phyloP scores from a whole-genome alignment of 352 stramenopile genomes.

The Pythium biforme region DNA sequence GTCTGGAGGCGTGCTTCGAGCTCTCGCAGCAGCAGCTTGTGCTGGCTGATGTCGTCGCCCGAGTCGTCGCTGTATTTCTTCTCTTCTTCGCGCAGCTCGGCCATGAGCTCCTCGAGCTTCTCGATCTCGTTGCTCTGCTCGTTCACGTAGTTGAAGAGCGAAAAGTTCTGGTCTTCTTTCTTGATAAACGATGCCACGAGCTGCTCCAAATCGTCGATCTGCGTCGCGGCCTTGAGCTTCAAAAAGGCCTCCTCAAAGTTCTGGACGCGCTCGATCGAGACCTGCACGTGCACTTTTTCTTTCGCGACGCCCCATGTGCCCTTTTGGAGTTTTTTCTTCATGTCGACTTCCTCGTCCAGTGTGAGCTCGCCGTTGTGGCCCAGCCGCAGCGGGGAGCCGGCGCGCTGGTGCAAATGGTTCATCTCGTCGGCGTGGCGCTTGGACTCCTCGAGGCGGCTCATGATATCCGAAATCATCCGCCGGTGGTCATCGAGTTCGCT shows the following conservation, averaged over 20 bases:
- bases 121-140: slow-evolving; percentile 94
- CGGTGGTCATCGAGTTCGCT: slow-evolving; percentile 74
- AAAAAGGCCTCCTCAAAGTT: slow-evolving; percentile 96
- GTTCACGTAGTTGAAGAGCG: slow-evolving; percentile 95
- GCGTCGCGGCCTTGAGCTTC: slow-evolving; percentile 92
- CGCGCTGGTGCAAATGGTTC: slow-evolving; percentile 28
- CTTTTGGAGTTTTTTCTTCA: slow-evolving; percentile 76
- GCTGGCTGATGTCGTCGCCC: slow-evolving; percentile 84
- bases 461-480: slow-evolving; percentile 51
- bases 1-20: slow-evolving; percentile 80
- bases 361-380: slow-evolving; percentile 41
- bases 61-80: slow-evolving; percentile 81
- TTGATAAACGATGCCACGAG: slow-evolving; percentile 93
- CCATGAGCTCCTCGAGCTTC: slow-evolving; percentile 85
- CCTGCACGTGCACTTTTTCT: slow-evolving; percentile 87
- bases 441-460: slow-evolving; percentile 61
- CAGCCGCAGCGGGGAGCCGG: slow-evolving; percentile 24
- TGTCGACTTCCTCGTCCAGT: slow-evolving; percentile 59
- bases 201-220: slow-evolving; percentile 91
- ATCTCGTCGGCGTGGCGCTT: slow-evolving; percentile 42
- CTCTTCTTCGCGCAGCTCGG: slow-evolving; percentile 77
- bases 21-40: slow-evolving; percentile 88
- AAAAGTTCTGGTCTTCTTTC: slow-evolving; percentile 97
- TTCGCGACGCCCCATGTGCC: slow-evolving; percentile 79
- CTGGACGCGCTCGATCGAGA: slow-evolving; percentile 89